Evolutionary conservation across 148 eudicot species (phyloP), one percentile per base, ranked within the genome.

Genomic region (Rhododendron ferrugineum): DNA sequence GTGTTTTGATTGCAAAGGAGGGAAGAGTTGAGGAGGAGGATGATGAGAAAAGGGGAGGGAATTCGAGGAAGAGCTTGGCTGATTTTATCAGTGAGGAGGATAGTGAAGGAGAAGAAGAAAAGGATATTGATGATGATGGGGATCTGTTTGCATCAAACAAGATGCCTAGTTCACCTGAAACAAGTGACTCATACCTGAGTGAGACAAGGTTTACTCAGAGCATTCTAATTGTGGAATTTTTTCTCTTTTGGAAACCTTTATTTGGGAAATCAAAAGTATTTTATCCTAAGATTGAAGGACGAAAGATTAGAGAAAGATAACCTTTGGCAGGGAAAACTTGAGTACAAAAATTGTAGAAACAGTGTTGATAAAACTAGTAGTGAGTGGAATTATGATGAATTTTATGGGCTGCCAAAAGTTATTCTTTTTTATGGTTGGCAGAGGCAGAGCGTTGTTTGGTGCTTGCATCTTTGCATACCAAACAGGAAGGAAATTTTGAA

Each of bases 101-200:
- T 73, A 87, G 78, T 82, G 95, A 85, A 6, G 89, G 88, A 20
- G 78, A n/a, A 15, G 89, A 79, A 16, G 90, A 82, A 1, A 83
- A 79, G 7, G 89, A 37, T 37, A 80, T 46, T 47, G 84, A 79
- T 83, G 89, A 87, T 88, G 91, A 88, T 62, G 88, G 88, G 40
- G 56, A 90, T 85, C 50, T 90, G 36, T 87, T 91, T 85, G 81
- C 82, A 10, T 54, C 80, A 0, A 50, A 14, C 60, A 80, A 81
- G 78, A 79, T 79, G 62, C 81, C 87, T 52, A 83, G 86, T 84
- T 92, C 92, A 36, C n/a, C 86, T 11, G 90, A 79, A 50, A 78
- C 78, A 68, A 86, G 85, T 84, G 96, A 89, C 28, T 91, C 98
- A 18, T 92, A 95, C 84, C 93, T 95, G 74, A 94, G 94, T 86